A percentile compares a stretch with the other conserved stretches of the same genome.
These are phyloP conservation scores for Rhizopogon vesiculosus DNA, from an alignment of 768 basidiomycete genomes.

Conservation along the genomic window DNA sequence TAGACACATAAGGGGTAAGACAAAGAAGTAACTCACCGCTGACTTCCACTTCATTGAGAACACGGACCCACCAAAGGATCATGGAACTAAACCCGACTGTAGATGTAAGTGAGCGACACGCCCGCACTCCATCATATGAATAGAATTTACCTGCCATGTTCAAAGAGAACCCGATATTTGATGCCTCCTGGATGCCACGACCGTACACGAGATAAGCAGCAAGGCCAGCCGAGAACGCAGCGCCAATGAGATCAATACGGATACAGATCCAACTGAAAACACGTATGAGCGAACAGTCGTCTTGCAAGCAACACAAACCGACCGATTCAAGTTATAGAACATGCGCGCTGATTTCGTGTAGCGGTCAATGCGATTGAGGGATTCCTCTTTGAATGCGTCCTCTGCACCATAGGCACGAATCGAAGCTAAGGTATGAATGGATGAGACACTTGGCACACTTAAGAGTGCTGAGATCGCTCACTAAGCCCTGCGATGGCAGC, in stretches of 20 bases:
- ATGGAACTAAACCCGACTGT: constrained; percentile 49
- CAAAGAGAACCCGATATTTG: constrained; percentile 35
- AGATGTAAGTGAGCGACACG: neutral
- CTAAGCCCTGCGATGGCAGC: constrained; percentile 48
- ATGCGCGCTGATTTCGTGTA: constrained; percentile 37
- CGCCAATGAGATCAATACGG: constrained; percentile 52
- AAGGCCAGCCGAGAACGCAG: constrained; percentile 44
- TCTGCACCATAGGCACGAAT: constrained; percentile 57
- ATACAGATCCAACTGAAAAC: constrained; percentile 39
- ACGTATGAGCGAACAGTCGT: neutral
- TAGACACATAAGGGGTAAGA: neutral
- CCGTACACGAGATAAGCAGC: constrained; percentile 50
- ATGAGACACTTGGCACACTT: neutral
- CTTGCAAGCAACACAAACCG: neutral
- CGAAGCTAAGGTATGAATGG: constrained; percentile 21
- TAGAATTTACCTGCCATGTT: constrained; percentile 34
- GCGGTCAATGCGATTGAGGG: constrained; percentile 40
- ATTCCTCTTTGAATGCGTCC: constrained; percentile 35
- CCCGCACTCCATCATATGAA: neutral
- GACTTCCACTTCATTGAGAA: constrained; percentile 42
- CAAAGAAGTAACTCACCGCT: constrained; percentile 24
- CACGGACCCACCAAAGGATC: constrained; percentile 49
- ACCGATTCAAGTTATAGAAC: constrained; percentile 48
- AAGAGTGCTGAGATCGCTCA: constrained; percentile 10
- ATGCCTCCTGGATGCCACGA: constrained; percentile 33